Evolutionary conservation across 345 rosid genomes (phyloP), one percentile per base, ranked within the genome.

Genomic region (Arabis alpina): DNA sequence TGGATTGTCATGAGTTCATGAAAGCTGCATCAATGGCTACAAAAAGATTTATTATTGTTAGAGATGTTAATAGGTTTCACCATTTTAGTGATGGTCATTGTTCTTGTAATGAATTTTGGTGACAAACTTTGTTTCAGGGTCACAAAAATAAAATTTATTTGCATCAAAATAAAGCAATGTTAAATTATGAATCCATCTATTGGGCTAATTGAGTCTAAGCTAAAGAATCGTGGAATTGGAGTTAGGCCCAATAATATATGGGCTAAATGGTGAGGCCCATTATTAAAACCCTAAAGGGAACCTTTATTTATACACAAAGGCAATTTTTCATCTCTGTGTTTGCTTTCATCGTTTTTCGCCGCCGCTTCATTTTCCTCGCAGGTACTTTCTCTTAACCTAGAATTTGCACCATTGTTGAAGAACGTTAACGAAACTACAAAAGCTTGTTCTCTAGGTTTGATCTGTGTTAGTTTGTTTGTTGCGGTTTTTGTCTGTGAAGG

Each of bases 1-100:
- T 84, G 43, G 92, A 93, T 63, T 90, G 96, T 57, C 90, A 93
- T 83, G 82, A 80, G 66, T 87, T 92, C 77, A 87, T 85, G 91
- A 85, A 82, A 68, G 76, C 80, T 72, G 89, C 85, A 50, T 83
- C 87, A 44, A 79, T 77, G 69, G 68, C 86, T 56, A 69, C 82
- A 8, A 40, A 71, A 47, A 82, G 84, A 66, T 80, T 80, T 49
- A 86, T 88, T 32, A 75, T 87, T 77, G 88, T 88, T 36, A 82
- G 92, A 83, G 93, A 88, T 81, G 76, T 77, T 64, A 81, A 79
- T 60, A 70, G 84, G 66, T 90, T 88, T 84, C 98, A 87, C 69
- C 90, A 88, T 80, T 87, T 90, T 45, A 73, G 58, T 55, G 47
- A 79, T 48, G 93, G 90, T 24, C 56, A 23, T 70, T 88, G 97